Evolutionary conservation across 768 basidiomycete genomes (phyloP).

Genomic region (Hericium coralloides): DNA sequence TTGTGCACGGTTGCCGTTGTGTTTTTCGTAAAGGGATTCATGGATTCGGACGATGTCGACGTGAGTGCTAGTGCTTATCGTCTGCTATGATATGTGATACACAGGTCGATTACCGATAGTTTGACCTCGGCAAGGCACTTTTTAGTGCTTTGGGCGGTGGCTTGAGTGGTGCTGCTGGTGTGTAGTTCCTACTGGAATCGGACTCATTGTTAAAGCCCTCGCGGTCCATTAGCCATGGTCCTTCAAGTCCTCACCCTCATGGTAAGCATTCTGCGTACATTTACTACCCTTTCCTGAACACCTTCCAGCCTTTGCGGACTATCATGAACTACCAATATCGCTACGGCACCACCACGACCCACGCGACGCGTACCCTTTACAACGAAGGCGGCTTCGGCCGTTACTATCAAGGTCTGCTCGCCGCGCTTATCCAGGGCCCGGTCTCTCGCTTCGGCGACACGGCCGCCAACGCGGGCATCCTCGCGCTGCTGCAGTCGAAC

Average conservation of each 20-base stretch:
- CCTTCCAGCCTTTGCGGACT: conserved; percentile 71
- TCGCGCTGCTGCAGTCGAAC: conserved; percentile 77
- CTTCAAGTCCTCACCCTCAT: conserved; percentile 87
- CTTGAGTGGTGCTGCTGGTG: conserved; percentile 79
- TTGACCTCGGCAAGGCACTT: conserved; percentile 70
- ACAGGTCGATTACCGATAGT: conserved; percentile 33
- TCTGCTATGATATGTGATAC: not conserved
- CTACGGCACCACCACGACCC: conserved; percentile 69
- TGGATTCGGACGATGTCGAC: conserved; percentile 58
- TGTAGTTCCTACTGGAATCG: conserved; percentile 1
- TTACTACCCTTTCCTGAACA: not conserved
- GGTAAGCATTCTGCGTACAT: conserved; percentile 23
- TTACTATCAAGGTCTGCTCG: conserved; percentile 81
- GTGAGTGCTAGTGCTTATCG: conserved; percentile 30
- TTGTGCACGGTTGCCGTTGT: conserved; percentile 31
- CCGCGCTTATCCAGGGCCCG: conserved; percentile 83
- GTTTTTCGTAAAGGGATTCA: conserved; percentile 60
- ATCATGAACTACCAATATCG: conserved; percentile 97
- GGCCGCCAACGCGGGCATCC: conserved; percentile 86
- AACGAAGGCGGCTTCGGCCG: conserved; percentile 72
- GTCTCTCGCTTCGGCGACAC: conserved; percentile 90
- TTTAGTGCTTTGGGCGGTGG: conserved; percentile 86
- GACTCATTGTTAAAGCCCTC: not conserved
- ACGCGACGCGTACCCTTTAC: conserved; percentile 60
- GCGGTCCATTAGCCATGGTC: conserved; percentile 63